phyloP scores from a whole-genome alignment of 495 filamentous ascomycete genomes.

The Hypoxylon subgilvum region DNA sequence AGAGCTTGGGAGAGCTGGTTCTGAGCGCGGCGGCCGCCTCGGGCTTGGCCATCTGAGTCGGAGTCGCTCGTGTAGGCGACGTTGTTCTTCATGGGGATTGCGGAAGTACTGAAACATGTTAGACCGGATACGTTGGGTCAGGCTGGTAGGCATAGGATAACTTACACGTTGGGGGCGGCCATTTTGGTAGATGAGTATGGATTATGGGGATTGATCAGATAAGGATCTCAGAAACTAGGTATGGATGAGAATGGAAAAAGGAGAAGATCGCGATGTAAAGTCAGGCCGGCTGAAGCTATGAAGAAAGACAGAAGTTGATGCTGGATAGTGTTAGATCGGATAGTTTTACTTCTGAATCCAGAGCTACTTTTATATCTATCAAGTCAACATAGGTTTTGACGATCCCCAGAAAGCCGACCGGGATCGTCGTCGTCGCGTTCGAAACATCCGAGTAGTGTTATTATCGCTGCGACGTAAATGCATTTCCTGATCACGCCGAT shows the following conservation, averaged over 20 bases:
- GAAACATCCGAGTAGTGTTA: constrained; percentile 24
- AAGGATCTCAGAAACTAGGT: constrained; percentile 32
- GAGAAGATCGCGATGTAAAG: constrained; percentile 2
- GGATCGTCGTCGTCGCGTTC: not conserved
- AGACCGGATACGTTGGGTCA: constrained; percentile 1
- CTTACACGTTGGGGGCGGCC: constrained; percentile 37
- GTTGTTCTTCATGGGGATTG: constrained; percentile 41
- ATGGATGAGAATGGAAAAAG: constrained; percentile 1
- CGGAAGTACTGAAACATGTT: constrained; percentile 23
- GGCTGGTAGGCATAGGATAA: constrained; percentile 1
- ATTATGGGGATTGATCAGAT: constrained; percentile 17
- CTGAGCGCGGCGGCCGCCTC: constrained; percentile 38
- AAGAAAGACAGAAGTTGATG: constrained; percentile 27
- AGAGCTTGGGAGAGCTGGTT: constrained; percentile 36
- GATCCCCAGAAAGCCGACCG: constrained; percentile 22
- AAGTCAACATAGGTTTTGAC: constrained; percentile 1
- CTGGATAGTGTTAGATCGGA: constrained; percentile 20
- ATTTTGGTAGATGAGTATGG: constrained; percentile 35
- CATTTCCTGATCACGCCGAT: constrained; percentile 19
- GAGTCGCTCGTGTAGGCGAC: constrained; percentile 40
- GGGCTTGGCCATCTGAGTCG: constrained; percentile 37
- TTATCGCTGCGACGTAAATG: constrained; percentile 33
- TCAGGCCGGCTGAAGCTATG: constrained; percentile 40
- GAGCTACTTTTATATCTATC: constrained; percentile 24
- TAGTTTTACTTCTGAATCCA: not conserved